Conservation (phyloP, 257 asterid species). For the Craterostigma plantagineum region DNA sequence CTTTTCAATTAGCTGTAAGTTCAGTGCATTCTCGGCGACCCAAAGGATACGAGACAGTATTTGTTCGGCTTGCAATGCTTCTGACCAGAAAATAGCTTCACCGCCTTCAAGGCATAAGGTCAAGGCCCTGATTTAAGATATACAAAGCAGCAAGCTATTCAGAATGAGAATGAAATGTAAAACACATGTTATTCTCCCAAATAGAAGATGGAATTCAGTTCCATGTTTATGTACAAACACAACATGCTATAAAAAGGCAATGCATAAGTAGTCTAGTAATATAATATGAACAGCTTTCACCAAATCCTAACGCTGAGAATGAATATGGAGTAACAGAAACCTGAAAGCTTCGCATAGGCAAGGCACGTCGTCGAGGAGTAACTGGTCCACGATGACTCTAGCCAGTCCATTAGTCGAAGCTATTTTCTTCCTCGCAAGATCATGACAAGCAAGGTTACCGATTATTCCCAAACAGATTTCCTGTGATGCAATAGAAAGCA, state of each 20-base stretch:
- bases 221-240: too few relatives aligned
- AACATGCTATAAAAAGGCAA: background rate
- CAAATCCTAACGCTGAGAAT: background rate
- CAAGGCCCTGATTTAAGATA: too few relatives aligned
- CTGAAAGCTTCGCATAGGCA: constrained; percentile 85
- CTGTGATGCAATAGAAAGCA: constrained; percentile 23
- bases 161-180: too few relatives aligned
- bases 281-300: background rate
- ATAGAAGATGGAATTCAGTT: background rate
- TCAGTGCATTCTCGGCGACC: too few relatives aligned
- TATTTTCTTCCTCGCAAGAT: constrained; percentile 31
- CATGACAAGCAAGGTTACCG: constrained; percentile 95
- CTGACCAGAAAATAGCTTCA: too few relatives aligned
- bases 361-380: constrained; percentile 58
- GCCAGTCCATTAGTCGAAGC: constrained; percentile 45
- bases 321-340: constrained; percentile 17
- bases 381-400: constrained; percentile 43
- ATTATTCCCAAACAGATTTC: constrained; percentile 87
- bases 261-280: background rate
- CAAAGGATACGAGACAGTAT: too few relatives aligned
- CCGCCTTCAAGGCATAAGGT: too few relatives aligned
- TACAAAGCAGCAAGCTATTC: too few relatives aligned
- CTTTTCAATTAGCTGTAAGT: too few relatives aligned
- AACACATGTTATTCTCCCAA: too few relatives aligned
- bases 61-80: too few relatives aligned